Evolutionary conservation across 1,139 yeast genomes (phyloP).

Genomic region (Lipomyces yarrowii): DNA sequence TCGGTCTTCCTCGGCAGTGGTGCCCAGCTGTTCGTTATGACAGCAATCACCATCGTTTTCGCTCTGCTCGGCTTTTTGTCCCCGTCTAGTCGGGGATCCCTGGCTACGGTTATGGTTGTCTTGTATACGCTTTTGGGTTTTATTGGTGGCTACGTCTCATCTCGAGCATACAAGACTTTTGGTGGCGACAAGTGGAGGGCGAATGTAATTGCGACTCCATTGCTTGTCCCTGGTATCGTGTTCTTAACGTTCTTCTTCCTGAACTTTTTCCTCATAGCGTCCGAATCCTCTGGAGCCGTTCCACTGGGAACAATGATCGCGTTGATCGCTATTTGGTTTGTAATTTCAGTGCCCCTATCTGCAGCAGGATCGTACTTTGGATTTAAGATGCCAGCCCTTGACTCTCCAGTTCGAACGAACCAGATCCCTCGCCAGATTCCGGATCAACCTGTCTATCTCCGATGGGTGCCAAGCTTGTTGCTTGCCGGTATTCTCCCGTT

Average conservation of each 20-base stretch:
- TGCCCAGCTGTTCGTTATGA: slow-evolving; percentile 77
- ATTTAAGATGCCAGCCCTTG: slow-evolving; percentile 60
- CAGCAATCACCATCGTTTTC: slow-evolving; percentile 69
- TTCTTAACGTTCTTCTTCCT: slow-evolving; percentile 65
- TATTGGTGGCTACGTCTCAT: slow-evolving; percentile 84
- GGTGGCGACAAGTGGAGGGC: slow-evolving; percentile 92
- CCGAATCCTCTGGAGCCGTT: slow-evolving; percentile 88
- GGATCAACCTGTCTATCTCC: slow-evolving; percentile 81
- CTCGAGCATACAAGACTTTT: slow-evolving; percentile 81
- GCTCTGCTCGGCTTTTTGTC: slow-evolving; percentile 89
- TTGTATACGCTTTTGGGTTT: slow-evolving; percentile 78
- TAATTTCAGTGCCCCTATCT: slow-evolving; percentile 82
- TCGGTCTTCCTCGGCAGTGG: slow-evolving; percentile 91
- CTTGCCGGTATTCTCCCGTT: slow-evolving; percentile 93
- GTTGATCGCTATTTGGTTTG: slow-evolving; percentile 79
- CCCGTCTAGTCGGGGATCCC: slow-evolving; percentile 92
- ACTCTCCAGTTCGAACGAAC: slow-evolving; percentile 76
- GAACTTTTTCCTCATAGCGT: slow-evolving; percentile 80
- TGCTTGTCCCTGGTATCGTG: slow-evolving; percentile 77
- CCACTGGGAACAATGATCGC: slow-evolving; percentile 90
- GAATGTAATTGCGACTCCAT: slow-evolving; percentile 80
- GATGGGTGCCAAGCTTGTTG: slow-evolving; percentile 65
- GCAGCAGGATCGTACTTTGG: slow-evolving; percentile 78
- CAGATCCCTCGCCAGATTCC: slow-evolving; percentile 96
- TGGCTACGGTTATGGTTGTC: slow-evolving; percentile 86